Conservation (phyloP, 495 filamentous ascomycete genomes). For the Astrocystis sublimbata region DNA sequence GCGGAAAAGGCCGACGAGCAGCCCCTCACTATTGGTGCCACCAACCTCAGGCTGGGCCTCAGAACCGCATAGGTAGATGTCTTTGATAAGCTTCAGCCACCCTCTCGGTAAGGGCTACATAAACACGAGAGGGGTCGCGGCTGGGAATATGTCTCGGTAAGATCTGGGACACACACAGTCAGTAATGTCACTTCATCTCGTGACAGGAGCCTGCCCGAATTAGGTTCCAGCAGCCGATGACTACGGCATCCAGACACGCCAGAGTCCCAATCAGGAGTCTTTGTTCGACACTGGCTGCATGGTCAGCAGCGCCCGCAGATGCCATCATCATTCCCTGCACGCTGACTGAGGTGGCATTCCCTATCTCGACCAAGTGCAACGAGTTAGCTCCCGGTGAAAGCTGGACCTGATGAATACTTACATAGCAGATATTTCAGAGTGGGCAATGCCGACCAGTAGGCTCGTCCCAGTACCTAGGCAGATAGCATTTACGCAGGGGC, state of each 20-base stretch:
- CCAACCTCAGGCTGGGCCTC: slow-evolving; percentile 6
- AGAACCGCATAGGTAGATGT: too few species aligned
- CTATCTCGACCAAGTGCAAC: not conserved
- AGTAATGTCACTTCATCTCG: slow-evolving; percentile 1
- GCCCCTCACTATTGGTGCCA: slow-evolving; percentile 6
- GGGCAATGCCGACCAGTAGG: too few species aligned
- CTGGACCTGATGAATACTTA: too few species aligned
- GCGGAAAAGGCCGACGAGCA: slow-evolving; percentile 10
- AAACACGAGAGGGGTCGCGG: slow-evolving; percentile 10
- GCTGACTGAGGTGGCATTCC: slow-evolving; percentile 18
- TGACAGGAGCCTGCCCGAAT: slow-evolving; percentile 14
- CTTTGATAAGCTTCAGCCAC: slow-evolving; percentile 15
- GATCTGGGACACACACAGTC: slow-evolving; percentile 33
- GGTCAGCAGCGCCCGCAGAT: slow-evolving; percentile 12
- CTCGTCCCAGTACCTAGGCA: too few species aligned
- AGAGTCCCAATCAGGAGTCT: slow-evolving; percentile 12
- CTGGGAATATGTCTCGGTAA: slow-evolving; percentile 31
- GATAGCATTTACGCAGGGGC: too few species aligned
- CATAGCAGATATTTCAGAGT: too few species aligned
- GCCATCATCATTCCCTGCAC: slow-evolving; percentile 14
- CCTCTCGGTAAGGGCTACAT: slow-evolving; percentile 1
- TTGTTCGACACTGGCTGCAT: slow-evolving; percentile 10
- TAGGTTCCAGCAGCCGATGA: slow-evolving; percentile 12
- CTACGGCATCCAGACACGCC: not conserved
- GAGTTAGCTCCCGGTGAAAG: slow-evolving; percentile 1